Conservation (phyloP, 163 green algal species). For the Volvox carteri region DNA sequence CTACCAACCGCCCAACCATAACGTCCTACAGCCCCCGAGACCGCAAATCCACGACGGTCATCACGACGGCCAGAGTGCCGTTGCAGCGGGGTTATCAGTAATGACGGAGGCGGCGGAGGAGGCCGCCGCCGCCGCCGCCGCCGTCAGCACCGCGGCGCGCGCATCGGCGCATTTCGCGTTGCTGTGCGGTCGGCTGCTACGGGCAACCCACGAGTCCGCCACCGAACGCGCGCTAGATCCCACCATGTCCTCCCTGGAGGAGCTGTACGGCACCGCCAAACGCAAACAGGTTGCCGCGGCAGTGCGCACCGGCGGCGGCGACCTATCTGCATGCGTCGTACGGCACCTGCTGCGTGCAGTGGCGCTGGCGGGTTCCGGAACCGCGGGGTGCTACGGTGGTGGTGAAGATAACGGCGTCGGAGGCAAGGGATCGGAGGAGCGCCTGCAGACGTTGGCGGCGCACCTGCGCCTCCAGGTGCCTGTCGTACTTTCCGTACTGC, state of each 20-base stretch:
- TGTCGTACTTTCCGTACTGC: conserved; percentile 30
- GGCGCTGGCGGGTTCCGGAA: conserved; percentile 40
- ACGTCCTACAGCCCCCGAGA: too few species aligned
- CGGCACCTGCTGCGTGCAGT: conserved; percentile 43
- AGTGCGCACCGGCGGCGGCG: conserved; percentile 5
- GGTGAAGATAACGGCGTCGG: not conserved
- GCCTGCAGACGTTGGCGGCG: not conserved
- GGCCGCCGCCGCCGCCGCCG: not conserved
- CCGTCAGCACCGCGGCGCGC: conserved; percentile 7
- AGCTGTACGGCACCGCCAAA: not conserved
- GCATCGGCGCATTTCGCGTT: conserved; percentile 44
- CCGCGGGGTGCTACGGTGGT: not conserved
- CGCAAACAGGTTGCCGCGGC: conserved; percentile 23
- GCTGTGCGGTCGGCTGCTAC: conserved; percentile 15
- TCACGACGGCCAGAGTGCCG: not conserved
- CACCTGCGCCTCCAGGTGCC: conserved; percentile 33
- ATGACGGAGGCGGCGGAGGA: not conserved
- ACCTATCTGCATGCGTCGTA: conserved; percentile 24
- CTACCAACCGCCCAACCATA: conserved; percentile 7
- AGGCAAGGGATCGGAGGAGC: not conserved
- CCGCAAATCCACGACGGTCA: too few species aligned
- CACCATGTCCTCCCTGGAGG: not conserved
- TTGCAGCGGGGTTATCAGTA: not conserved
- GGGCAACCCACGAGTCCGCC: not conserved
- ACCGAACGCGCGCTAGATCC: not conserved